Conservation (phyloP, 2,329 filamentous ascomycete genomes). For the Alternaria sp. region DNA sequence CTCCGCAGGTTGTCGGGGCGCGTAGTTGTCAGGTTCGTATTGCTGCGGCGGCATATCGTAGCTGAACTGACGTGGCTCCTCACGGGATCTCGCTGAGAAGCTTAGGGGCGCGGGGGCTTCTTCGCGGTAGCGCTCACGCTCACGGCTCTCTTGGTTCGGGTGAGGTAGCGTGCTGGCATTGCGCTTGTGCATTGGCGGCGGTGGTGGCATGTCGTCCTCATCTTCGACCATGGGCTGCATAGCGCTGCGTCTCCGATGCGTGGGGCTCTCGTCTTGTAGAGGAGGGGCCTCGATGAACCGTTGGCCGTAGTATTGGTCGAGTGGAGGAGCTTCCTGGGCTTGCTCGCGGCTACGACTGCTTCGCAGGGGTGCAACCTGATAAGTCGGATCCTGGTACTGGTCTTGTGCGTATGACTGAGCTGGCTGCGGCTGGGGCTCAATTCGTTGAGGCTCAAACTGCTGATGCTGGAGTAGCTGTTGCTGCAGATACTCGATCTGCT, state of each 20-base stretch:
- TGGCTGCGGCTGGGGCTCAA: slow-evolving; percentile 14
- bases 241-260: slow-evolving; percentile 56
- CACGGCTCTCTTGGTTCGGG: slow-evolving; percentile 27
- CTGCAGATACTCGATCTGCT: slow-evolving; percentile 20
- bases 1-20: slow-evolving; percentile 31
- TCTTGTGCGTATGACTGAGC: slow-evolving; percentile 25
- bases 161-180: slow-evolving; percentile 40
- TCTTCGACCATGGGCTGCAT: slow-evolving; percentile 71
- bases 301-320: slow-evolving; percentile 42
- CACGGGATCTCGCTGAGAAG: slow-evolving; percentile 32
- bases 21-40: slow-evolving; percentile 33
- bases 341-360: slow-evolving; percentile 35
- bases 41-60: slow-evolving; percentile 37
- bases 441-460: slow-evolving; percentile 23
- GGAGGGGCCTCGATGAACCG: slow-evolving; percentile 39
- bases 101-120: slow-evolving; percentile 46
- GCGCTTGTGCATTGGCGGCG: slow-evolving; percentile 48
- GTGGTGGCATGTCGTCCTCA: slow-evolving; percentile 58
- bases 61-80: slow-evolving; percentile 28
- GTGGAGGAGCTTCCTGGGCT: slow-evolving; percentile 30
- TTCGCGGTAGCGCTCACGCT: slow-evolving; percentile 27
- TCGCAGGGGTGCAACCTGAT: slow-evolving; percentile 45
- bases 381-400: slow-evolving; percentile 38
- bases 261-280: slow-evolving; percentile 49
- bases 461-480: slow-evolving; percentile 19